These are phyloP conservation scores for Saturnispora diversa DNA, from an alignment of 805 yeast species.

Conservation along the genomic window DNA sequence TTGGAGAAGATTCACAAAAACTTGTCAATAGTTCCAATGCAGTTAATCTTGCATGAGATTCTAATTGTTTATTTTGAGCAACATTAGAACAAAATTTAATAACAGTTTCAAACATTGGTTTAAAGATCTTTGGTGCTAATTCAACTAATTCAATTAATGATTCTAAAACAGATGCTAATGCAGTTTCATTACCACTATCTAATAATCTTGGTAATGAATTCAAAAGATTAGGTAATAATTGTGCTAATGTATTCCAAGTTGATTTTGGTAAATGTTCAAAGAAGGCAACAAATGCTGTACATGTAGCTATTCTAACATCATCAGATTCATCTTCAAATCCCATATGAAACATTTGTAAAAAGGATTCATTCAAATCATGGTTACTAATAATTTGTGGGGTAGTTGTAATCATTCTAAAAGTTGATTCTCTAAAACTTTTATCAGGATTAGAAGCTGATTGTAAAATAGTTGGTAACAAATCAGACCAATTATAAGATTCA, in stretches of 20 bases:
- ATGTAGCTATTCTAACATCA: conserved; percentile 83
- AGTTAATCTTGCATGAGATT: conserved; percentile 69
- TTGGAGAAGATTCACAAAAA: conserved; percentile 88
- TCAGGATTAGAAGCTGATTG: conserved; percentile 45
- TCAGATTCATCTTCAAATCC: conserved; percentile 80
- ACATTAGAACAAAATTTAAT: conserved; percentile 81
- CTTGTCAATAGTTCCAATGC: conserved; percentile 86
- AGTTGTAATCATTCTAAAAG: conserved; percentile 80
- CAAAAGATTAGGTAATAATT: conserved; percentile 73
- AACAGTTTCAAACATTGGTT: conserved; percentile 82
- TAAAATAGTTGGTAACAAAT: conserved; percentile 64
- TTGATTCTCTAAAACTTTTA: conserved; percentile 74
- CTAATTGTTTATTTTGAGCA: conserved; percentile 72
- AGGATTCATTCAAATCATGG: conserved; percentile 32
- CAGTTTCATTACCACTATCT: conserved; percentile 67
- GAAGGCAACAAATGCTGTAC: conserved; percentile 85
- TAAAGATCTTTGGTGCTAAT: conserved; percentile 90
- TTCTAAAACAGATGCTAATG: conserved; percentile 83
- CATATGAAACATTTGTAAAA: conserved; percentile 58
- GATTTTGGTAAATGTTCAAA: conserved; percentile 75
- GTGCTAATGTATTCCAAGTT: conserved; percentile 69
- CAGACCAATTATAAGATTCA: conserved; percentile 63
- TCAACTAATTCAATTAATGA: conserved; percentile 84
- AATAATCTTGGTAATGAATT: conserved; percentile 82
- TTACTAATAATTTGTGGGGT: conserved; percentile 71